phyloP scores from a whole-genome alignment of 108 stramenopile genomes.

The Cyclotella distinguenda region DNA sequence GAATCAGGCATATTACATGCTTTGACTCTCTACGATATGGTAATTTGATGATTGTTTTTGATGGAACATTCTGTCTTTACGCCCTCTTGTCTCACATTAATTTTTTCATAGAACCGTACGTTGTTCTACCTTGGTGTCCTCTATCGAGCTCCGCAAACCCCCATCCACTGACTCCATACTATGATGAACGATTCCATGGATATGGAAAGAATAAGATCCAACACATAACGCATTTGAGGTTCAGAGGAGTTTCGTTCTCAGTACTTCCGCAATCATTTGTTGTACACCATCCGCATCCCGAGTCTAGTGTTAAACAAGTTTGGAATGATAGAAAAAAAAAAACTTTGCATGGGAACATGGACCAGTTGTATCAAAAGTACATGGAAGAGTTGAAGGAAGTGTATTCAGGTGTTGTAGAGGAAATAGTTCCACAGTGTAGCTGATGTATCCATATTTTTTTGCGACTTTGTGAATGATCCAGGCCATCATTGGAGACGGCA shows the following conservation, averaged over 20 bases:
- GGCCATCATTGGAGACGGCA: too few relatives aligned
- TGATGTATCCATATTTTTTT: too few relatives aligned
- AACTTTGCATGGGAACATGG: conserved; percentile 69
- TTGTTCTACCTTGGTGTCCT: conserved; percentile 82
- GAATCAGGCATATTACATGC: conserved; percentile 58
- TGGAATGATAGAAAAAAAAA: conserved; percentile 66
- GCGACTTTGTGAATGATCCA: too few relatives aligned
- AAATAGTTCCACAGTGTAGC: conserved; percentile 31
- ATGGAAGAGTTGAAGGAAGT: conserved; percentile 54
- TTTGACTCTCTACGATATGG: conserved; percentile 81
- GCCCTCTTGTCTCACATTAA: neutral
- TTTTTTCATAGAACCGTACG: conserved; percentile 59
- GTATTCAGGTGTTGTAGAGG: conserved; percentile 42
- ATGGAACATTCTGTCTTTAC: neutral
- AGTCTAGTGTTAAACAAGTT: conserved; percentile 67
- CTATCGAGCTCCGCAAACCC: conserved; percentile 15
- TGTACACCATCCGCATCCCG: conserved; percentile 82
- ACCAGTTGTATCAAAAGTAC: conserved; percentile 62
- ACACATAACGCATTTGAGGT: conserved; percentile 73
- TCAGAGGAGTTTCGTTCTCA: conserved; percentile 54
- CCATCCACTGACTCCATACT: conserved; percentile 60
- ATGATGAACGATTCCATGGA: conserved; percentile 86
- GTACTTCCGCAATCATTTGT: conserved; percentile 74
- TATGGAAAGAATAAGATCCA: conserved; percentile 93
- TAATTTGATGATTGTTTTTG: neutral